Percentiles rank a stretch among this genome's conserved stretches.
phyloP scores from a whole-genome alignment of 352 stramenopile genomes.

The Phytophthora ohioensis region DNA sequence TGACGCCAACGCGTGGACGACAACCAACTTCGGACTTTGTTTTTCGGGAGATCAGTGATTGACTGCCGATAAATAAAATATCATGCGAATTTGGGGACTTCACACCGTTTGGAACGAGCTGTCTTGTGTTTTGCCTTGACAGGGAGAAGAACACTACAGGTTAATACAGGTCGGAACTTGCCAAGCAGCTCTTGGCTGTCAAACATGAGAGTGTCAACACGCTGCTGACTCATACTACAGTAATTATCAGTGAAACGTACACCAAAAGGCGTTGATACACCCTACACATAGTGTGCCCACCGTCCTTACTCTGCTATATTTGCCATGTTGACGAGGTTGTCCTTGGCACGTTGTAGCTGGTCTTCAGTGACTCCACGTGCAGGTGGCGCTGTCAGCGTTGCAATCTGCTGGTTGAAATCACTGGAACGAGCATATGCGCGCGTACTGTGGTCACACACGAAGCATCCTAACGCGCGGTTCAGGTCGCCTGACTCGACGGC shows the following conservation, averaged over 20 bases:
- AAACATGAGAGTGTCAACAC: background rate
- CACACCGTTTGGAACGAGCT: constrained; percentile 12
- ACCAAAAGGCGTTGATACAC: background rate
- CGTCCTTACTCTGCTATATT: constrained; percentile 28
- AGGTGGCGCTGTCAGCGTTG: constrained; percentile 41
- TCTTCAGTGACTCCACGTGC: constrained; percentile 70
- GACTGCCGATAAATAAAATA: constrained; percentile 76
- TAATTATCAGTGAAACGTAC: constrained; percentile 5
- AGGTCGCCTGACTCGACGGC: constrained; percentile 56
- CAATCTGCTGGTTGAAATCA: constrained; percentile 49
- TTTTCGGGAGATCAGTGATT: constrained; percentile 40
- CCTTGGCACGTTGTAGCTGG: constrained; percentile 80
- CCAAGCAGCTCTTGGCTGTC: too few species aligned
- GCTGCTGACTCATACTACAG: background rate
- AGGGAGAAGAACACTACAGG: background rate
- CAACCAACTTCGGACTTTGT: constrained; percentile 34
- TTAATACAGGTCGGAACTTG: background rate
- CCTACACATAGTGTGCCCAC: background rate
- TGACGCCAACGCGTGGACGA: constrained; percentile 5
- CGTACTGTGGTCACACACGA: constrained; percentile 86
- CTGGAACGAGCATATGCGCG: constrained; percentile 59
- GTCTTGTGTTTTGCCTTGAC: constrained; percentile 11
- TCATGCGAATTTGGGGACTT: constrained; percentile 88
- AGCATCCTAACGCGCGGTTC: constrained; percentile 70
- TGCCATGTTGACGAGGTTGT: constrained; percentile 49